Base-by-base conservation (phyloP, 1,284 basidiomycete species). In the Ustilago trichophora region DNA sequence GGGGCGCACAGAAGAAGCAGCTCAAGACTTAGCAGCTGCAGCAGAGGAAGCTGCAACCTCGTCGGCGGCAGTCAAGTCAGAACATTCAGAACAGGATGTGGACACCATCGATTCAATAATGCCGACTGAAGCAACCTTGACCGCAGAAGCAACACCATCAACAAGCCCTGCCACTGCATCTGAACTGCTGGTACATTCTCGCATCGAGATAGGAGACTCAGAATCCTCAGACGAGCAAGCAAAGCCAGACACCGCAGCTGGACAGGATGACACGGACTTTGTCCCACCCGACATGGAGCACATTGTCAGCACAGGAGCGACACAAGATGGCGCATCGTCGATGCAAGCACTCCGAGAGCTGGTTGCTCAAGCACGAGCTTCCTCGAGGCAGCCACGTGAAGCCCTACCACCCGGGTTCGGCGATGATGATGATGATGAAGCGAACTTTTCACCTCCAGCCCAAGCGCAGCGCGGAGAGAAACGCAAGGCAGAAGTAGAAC, bases 301-400 rank as follows among this genome's bases (percentile, higher is more conserved):
- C 35, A 70, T 70, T 13, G 56, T 70, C 21, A 48, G 35, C 37
- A 57, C 67, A 7, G 67, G 67, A 34, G 67, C 57, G 2, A 35
- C 62, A 21, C 56, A 70, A 36, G 49, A 60, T 25, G 42, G 48
- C 11, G 40, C 60, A 8, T 44, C 50, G 3, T 65, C 67, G 9
- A 65, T 62, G 57, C 40, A 65, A 9, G 54, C 56, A 22, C 40
- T 70, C 2, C 60, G 67, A n/a, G 67, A 70, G 8, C 62, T 65
- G 1, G 67, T 70, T 0, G 57, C 56, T 3, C 54, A 70, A 37
- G 67, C 67, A 3, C 29, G 67, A 35, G 62, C 58, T 13, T 49
- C 56, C 5, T 34, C 67, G 2, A 62, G 67, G 7, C 62, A 57
- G 16, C 45, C 45, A 9, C 41, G 67, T 4, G 62, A 70, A 31